Conservation (phyloP, 1,284 basidiomycete genomes). For the Cutaneotrichosporon cavernicola region DNA sequence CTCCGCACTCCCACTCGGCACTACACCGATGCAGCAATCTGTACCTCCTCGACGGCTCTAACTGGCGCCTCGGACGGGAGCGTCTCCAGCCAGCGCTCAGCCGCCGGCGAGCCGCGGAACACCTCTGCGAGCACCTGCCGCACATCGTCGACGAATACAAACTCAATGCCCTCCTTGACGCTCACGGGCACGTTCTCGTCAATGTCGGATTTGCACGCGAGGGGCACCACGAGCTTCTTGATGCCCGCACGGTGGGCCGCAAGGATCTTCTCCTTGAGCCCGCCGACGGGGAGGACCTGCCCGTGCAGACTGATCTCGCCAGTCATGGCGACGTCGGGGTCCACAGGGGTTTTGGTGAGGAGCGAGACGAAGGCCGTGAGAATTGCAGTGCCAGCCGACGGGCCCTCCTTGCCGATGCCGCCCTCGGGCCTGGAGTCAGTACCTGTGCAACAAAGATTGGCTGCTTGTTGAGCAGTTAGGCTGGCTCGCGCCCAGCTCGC, state of each 20-base stretch:
- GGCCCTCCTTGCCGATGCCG: constrained; percentile 95
- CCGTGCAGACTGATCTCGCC: constrained; percentile 91
- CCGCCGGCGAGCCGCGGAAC: constrained; percentile 64
- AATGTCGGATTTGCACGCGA: constrained; percentile 83
- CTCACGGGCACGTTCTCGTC: constrained; percentile 93
- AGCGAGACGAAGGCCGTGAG: constrained; percentile 86
- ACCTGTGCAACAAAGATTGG: not conserved
- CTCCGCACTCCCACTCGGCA: too few species aligned
- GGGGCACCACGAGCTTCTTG: constrained; percentile 78
- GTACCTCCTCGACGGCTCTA: constrained; percentile 11
- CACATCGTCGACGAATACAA: constrained; percentile 87
- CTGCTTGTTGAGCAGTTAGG: too few species aligned
- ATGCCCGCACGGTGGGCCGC: constrained; percentile 92
- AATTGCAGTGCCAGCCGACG: constrained; percentile 92
- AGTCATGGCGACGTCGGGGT: constrained; percentile 91
- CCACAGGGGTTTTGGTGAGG: constrained; percentile 77
- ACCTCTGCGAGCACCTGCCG: constrained; percentile 81
- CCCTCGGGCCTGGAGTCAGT: constrained; percentile 67
- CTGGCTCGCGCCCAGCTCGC: too few species aligned
- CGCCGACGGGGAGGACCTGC: constrained; percentile 88
- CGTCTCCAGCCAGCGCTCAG: constrained; percentile 67
- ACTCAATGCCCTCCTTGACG: constrained; percentile 87
- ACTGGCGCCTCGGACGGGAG: constrained; percentile 43
- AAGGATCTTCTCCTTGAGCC: constrained; percentile 91
- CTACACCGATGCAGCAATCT: not conserved